Evolutionary conservation across 2,329 filamentous ascomycete species (phyloP).

Genomic region (Macrophomina pseudophaseolina): DNA sequence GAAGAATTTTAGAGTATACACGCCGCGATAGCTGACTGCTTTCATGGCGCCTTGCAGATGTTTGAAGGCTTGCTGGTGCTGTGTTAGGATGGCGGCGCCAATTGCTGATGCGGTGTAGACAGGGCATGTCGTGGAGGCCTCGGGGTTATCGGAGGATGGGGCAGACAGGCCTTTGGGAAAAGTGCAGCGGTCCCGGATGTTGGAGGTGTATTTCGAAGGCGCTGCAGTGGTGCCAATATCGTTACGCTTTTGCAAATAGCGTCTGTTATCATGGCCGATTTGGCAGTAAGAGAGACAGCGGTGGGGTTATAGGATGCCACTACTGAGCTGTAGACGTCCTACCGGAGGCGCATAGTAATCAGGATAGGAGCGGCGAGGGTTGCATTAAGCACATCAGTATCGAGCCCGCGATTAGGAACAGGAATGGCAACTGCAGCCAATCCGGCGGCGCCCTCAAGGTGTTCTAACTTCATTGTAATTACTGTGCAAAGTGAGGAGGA

Average conservation of each 20-base stretch:
- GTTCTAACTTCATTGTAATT: neutral
- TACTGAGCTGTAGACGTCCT: neutral
- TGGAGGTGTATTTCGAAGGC: neutral
- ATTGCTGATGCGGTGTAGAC: neutral
- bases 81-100: constrained; percentile 1
- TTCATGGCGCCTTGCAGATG: constrained; percentile 27
- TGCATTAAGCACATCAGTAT: neutral
- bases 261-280: neutral
- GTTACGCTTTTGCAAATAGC: neutral
- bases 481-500: neutral
- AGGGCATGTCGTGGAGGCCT: neutral
- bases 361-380: neutral
- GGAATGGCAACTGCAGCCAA: constrained; percentile 9
- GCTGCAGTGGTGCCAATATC: neutral
- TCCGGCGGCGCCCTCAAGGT: neutral
- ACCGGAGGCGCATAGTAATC: neutral
- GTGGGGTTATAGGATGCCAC: neutral
- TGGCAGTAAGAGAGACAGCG: neutral
- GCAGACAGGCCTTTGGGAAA: constrained; percentile 1
- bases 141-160: neutral
- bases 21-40: constrained; percentile 28
- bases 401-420: neutral
- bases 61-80: constrained; percentile 27
- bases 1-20: constrained; percentile 27
- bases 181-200: constrained; percentile 14